These are phyloP conservation scores for Beauveria australis DNA, from an alignment of 2,329 filamentous ascomycete species.

Conservation along the genomic window DNA sequence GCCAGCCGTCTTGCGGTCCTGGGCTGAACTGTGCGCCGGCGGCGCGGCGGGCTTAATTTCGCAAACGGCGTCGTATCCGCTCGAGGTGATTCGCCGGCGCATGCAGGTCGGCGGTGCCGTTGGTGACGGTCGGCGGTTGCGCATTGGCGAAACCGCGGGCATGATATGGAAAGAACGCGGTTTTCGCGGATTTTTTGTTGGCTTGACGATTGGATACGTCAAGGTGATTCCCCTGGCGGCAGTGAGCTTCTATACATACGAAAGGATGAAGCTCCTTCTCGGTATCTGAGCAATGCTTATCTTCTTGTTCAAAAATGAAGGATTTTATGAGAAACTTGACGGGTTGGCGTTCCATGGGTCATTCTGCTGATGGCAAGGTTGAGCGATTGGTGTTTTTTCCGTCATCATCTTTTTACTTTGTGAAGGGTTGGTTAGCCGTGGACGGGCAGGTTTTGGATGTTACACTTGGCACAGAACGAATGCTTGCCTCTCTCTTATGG, in stretches of 20 bases:
- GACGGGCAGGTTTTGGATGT: background rate
- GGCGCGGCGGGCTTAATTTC: slow-evolving; percentile 82
- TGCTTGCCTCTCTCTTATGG: background rate
- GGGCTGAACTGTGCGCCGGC: slow-evolving; percentile 79
- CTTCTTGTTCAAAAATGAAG: background rate
- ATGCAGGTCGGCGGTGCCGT: slow-evolving; percentile 97
- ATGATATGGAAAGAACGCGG: slow-evolving; percentile 72
- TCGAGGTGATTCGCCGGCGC: slow-evolving; percentile 82
- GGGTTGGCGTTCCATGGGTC: slow-evolving; percentile 6
- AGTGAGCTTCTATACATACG: slow-evolving; percentile 57
- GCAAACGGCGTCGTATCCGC: slow-evolving; percentile 85
- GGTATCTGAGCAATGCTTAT: slow-evolving; percentile 44
- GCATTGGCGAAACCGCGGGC: slow-evolving; percentile 68
- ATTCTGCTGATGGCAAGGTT: background rate
- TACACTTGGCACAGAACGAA: background rate
- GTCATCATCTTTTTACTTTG: background rate
- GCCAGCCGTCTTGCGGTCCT: slow-evolving; percentile 66
- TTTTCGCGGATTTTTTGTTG: slow-evolving; percentile 78
- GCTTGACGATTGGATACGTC: slow-evolving; percentile 86
- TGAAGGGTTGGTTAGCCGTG: background rate
- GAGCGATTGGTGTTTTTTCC: background rate
- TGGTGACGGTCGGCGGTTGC: slow-evolving; percentile 73
- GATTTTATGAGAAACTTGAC: background rate
- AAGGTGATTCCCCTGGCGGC: slow-evolving; percentile 90
- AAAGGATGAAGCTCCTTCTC: slow-evolving; percentile 53